Base-by-base conservation (phyloP, 768 basidiomycete genomes). In the Rhodotorula diobovata region DNA sequence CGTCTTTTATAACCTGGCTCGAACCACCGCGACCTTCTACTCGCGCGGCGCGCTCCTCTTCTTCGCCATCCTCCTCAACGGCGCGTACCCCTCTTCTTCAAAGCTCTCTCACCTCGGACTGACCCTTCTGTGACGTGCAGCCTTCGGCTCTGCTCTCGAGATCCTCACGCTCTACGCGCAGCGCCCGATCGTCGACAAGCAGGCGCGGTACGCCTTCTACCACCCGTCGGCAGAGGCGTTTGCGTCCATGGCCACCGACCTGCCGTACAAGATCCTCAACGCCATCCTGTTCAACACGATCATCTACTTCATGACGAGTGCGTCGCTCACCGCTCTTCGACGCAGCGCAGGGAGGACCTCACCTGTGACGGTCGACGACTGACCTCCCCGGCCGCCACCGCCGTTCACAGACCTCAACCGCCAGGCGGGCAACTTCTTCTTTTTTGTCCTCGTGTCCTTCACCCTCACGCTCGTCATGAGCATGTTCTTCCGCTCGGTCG, bases 1-100 rank as follows among this genome's bases (percentile, higher is more conserved):
- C 0, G 84, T 89, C 32, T 91, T 88, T 82, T 82, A 86, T 66
- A 81, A 83, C 14, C 80, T 87, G 6, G 20, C 25, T 0, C 39
- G 15, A 81, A 81, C 20, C 88, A 58, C 89, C 1, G 79, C 82
- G 20, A 86, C 85, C 18, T 88, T 85, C 77, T 90, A 89, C 82
- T 87, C 88, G 30, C 85, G 90, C 28, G 89, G 89, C 48, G 87
- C 89, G 80, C 83, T 88, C 32, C 81, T 92, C n/a, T 91, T 89
- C 84, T 89, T 90, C 85, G 88, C 71, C 39, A 68, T 68, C 45
- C 61, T 68, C 11, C 30, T 70, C 34, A 63, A 41, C 45, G 35
- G 14, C 12, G 23, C 35, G 14, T 21, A 12, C 20, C 23, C 56
- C 23, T 37, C 6, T 89, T 51, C 86, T 89, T 79, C 82, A 87